phyloP scores from a whole-genome alignment of 192 early-diverging fungal species.

The Coemansia umbellata region DNA sequence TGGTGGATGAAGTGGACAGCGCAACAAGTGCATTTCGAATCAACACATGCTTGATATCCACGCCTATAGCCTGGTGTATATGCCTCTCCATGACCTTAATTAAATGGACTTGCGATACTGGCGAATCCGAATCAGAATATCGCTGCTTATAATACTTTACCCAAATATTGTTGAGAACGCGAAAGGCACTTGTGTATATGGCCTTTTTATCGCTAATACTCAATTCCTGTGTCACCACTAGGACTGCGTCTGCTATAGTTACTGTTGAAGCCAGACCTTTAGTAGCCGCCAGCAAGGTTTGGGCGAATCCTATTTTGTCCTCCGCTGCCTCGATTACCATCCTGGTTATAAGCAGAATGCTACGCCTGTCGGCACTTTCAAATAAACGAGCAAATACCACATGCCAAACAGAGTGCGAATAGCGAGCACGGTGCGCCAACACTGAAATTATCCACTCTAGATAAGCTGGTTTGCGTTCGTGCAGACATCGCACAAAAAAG shows the following conservation, averaged over 20 bases:
- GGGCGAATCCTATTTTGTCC: not conserved
- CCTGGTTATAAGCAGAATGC: conserved; percentile 8
- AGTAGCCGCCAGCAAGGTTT: conserved; percentile 7
- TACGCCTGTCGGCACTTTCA: not conserved
- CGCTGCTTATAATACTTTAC: not conserved
- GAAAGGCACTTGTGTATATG: conserved; percentile 1
- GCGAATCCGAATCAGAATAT: not conserved
- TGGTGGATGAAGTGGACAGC: conserved; percentile 10
- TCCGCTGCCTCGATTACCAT: not conserved
- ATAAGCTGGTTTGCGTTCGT: conserved; percentile 17
- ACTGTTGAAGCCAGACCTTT: not conserved
- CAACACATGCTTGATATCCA: not conserved
- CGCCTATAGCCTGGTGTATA: conserved; percentile 1
- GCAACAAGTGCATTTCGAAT: conserved; percentile 5
- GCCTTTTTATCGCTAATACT: not conserved
- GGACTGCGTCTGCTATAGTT: conserved; percentile 10
- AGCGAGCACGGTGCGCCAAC: not conserved
- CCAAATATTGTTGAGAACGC: conserved; percentile 8
- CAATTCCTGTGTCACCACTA: conserved; percentile 2
- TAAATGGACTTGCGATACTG: not conserved
- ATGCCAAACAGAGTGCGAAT: conserved; percentile 2
- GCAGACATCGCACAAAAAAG: conserved; percentile 12
- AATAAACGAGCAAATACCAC: conserved; percentile 11
- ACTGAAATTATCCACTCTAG: conserved; percentile 28
- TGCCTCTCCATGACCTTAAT: conserved; percentile 5